Base-by-base conservation (phyloP, 148 eudicot genomes). In the Chenopodium suecicum region DNA sequence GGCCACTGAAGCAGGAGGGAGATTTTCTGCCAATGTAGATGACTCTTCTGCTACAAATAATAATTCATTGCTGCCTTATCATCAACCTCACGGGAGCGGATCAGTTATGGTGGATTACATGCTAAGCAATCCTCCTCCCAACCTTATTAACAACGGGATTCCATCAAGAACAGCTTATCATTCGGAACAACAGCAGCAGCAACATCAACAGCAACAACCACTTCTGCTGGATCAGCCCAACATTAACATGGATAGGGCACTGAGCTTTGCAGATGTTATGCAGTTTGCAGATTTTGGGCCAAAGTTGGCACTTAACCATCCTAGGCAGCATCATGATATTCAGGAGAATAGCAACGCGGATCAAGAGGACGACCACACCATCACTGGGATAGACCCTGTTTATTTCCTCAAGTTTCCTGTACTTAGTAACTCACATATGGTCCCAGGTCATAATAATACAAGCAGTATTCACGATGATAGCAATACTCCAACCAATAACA, bases 211-310 rank as follows among this genome's bases (percentile, higher is more conserved):
- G 0, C 62, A 56, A 56, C 62, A 56, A 5, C 7, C n/a, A 56
- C 20, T 14, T 56, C 22, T 56, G 23, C 31, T 7, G 34, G 70
- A 60, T 16, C 78, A 83, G 11, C 81, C 74, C 47, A 67, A 81
- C 66, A 32, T 23, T 70, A 25, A n/a, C 22, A 84, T 74, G 6
- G 87, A 85, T 81, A 88, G 86, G 37, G 65, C 67, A 4, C 71
- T 92, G 84, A 91, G 94, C 64, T 92, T 92, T 68, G 94, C 92
- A 0, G 98, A 94, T 85, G 95, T 91, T 74, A 93, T 91, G 93
- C 97, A 92, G 78, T 93, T 94, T 81, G 94, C 97, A 0, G 95
- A 94, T 85, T 93, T 92, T 56, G 97, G 98, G n/a, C 95, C 97
- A 0, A 94, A 90, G 76, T 81, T 94, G 80, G 93, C 86, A 4